Evolutionary conservation across 192 early-diverging fungal species (phyloP).

Genomic region (Funneliformis geosporum): DNA sequence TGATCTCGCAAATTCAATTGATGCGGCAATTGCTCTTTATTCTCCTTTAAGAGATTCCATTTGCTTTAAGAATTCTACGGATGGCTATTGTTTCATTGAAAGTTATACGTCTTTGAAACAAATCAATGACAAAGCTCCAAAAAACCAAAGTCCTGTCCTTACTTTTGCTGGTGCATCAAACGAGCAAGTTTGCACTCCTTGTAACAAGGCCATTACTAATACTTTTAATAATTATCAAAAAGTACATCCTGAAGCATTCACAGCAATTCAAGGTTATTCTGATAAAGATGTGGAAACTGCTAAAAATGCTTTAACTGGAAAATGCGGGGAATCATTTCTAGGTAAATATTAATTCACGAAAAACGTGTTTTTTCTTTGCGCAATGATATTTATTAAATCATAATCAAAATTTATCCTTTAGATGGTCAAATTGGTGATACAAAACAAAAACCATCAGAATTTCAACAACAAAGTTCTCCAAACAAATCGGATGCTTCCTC

Average conservation of each 20-base stretch:
- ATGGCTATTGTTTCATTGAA: conserved; percentile 3
- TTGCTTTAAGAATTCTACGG: conserved; percentile 4
- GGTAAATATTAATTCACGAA: not conserved
- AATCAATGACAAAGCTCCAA: not conserved
- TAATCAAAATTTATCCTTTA: not conserved
- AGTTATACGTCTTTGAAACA: not conserved
- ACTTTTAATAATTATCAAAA: not conserved
- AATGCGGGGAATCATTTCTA: not conserved
- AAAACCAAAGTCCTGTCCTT: not conserved
- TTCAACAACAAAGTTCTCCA: not conserved
- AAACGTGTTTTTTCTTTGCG: too few species aligned
- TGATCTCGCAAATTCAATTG: not conserved
- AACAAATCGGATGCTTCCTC: not conserved
- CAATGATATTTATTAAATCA: not conserved
- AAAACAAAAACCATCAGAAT: not conserved
- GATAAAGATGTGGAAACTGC: not conserved
- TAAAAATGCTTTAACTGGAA: not conserved
- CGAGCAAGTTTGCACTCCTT: not conserved
- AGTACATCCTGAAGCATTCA: not conserved
- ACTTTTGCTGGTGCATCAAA: not conserved
- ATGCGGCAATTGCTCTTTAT: not conserved
- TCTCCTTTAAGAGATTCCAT: not conserved
- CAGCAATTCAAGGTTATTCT: not conserved
- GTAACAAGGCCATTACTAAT: not conserved
- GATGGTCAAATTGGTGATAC: not conserved